These are phyloP conservation scores for Dioszegia crocea DNA, from an alignment of 768 basidiomycete species.

Conservation along the genomic window DNA sequence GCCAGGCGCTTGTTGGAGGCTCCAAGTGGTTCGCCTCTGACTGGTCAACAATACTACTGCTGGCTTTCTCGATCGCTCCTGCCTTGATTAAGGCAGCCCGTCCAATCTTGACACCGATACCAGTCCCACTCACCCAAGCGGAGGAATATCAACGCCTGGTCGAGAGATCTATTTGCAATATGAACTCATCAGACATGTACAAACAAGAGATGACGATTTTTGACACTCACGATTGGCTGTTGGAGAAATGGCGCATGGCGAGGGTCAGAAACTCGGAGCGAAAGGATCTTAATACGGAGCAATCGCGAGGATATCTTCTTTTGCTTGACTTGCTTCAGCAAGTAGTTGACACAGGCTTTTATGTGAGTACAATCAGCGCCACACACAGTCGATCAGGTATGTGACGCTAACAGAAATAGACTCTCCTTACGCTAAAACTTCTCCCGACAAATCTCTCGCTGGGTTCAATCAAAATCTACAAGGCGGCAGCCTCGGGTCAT, in stretches of 20 bases:
- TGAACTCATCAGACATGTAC: constrained; percentile 68
- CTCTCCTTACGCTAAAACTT: too few species aligned
- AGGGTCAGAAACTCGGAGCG: constrained; percentile 42
- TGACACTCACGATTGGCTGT: constrained; percentile 77
- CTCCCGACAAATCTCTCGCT: too few species aligned
- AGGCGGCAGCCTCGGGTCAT: too few species aligned
- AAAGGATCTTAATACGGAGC: neutral
- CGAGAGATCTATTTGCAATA: constrained; percentile 60
- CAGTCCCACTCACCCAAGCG: neutral
- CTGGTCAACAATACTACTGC: constrained; percentile 11
- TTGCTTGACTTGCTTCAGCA: constrained; percentile 11
- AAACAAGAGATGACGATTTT: constrained; percentile 78
- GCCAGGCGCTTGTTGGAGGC: constrained; percentile 2
- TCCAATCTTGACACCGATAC: constrained; percentile 7
- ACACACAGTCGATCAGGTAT: too few species aligned
- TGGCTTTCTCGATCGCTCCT: constrained; percentile 21
- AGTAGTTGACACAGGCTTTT: too few species aligned
- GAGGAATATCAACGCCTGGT: neutral
- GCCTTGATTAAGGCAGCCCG: too few species aligned
- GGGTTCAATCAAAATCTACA: too few species aligned
- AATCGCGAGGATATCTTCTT: neutral
- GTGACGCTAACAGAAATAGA: too few species aligned
- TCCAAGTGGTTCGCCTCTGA: neutral
- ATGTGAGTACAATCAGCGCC: too few species aligned
- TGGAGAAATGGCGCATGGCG: constrained; percentile 67